phyloP scores from a whole-genome alignment of 805 yeast genomes.

The Schwanniomyces polymorphus region DNA sequence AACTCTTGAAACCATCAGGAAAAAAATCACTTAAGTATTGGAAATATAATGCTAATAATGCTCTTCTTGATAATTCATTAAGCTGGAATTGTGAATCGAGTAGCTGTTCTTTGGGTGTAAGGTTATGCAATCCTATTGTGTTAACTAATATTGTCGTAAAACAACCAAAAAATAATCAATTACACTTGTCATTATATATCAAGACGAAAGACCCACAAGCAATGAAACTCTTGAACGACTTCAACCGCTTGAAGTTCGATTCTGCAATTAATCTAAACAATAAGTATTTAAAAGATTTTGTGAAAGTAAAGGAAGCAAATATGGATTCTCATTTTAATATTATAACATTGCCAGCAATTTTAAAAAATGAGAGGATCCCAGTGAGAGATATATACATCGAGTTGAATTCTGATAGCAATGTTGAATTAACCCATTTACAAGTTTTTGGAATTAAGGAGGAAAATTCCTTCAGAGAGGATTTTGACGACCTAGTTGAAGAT shows the following conservation, averaged over 20 bases:
- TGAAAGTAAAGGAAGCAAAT: slow-evolving; percentile 26
- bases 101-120: slow-evolving; percentile 34
- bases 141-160: slow-evolving; percentile 35
- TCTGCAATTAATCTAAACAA: slow-evolving; percentile 8
- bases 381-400: slow-evolving; percentile 33
- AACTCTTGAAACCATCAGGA: slow-evolving; percentile 24
- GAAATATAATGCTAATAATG: slow-evolving; percentile 40
- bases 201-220: slow-evolving; percentile 26
- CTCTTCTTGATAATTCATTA: slow-evolving; percentile 31
- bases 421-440: slow-evolving; percentile 19
- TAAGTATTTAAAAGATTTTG: slow-evolving; percentile 29
- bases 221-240: slow-evolving; percentile 14
- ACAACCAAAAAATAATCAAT: slow-evolving; percentile 14
- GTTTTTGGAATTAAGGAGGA: slow-evolving; percentile 32
- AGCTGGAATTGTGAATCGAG: slow-evolving; percentile 33
- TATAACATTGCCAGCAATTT: slow-evolving; percentile 31
- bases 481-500: slow-evolving; percentile 3
- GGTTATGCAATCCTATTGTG: slow-evolving; percentile 30
- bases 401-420: slow-evolving; percentile 11
- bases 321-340: slow-evolving; percentile 19
- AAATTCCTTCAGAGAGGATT: slow-evolving; percentile 21
- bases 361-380: slow-evolving; percentile 32
- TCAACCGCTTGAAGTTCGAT: slow-evolving; percentile 13
- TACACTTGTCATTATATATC: slow-evolving; percentile 23
- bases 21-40: slow-evolving; percentile 20